A percentile compares a stretch with the other conserved stretches of the same genome.
phyloP scores from a whole-genome alignment of 2,329 filamentous ascomycete species.

The Fusarium xyrophilum region DNA sequence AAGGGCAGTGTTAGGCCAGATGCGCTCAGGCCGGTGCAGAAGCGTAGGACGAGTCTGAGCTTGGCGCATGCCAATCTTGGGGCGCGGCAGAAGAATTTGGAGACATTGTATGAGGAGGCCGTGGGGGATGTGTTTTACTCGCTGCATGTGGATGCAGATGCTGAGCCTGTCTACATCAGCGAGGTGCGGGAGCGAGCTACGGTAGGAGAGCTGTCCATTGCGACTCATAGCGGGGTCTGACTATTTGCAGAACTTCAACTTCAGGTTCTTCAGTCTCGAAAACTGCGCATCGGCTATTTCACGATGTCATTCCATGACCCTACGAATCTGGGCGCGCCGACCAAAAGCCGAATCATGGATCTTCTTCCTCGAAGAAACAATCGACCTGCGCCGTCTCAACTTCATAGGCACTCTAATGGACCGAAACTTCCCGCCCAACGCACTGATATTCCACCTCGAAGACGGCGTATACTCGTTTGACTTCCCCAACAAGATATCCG shows the following conservation, averaged over 20 bases:
- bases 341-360: slow-evolving; percentile 59
- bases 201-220: slow-evolving; percentile 46
- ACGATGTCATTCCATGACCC: slow-evolving; percentile 67
- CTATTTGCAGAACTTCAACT: slow-evolving; percentile 75
- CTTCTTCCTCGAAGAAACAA: slow-evolving; percentile 73
- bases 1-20: slow-evolving; percentile 48
- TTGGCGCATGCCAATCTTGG: slow-evolving; percentile 55
- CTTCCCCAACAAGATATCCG: slow-evolving; percentile 59
- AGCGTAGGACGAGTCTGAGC: slow-evolving; percentile 58
- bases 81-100: slow-evolving; percentile 75
- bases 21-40: slow-evolving; percentile 44
- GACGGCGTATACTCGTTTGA: slow-evolving; percentile 89
- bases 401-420: slow-evolving; percentile 77
- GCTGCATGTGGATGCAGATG: slow-evolving; percentile 70
- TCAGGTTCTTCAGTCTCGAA: slow-evolving; percentile 81
- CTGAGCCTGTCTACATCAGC: slow-evolving; percentile 87
- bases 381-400: slow-evolving; percentile 76
- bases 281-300: slow-evolving; percentile 68
- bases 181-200: slow-evolving; percentile 81
- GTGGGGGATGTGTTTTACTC: slow-evolving; percentile 92
- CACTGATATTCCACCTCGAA: slow-evolving; percentile 81
- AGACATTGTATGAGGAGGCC: slow-evolving; percentile 72
- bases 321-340: slow-evolving; percentile 77
- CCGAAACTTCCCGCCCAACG: slow-evolving; percentile 79
- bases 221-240: not conserved